These are phyloP conservation scores for Neckera pumila DNA, from an alignment of 225 moss, liverwort and hornwort species.

Conservation along the genomic window DNA sequence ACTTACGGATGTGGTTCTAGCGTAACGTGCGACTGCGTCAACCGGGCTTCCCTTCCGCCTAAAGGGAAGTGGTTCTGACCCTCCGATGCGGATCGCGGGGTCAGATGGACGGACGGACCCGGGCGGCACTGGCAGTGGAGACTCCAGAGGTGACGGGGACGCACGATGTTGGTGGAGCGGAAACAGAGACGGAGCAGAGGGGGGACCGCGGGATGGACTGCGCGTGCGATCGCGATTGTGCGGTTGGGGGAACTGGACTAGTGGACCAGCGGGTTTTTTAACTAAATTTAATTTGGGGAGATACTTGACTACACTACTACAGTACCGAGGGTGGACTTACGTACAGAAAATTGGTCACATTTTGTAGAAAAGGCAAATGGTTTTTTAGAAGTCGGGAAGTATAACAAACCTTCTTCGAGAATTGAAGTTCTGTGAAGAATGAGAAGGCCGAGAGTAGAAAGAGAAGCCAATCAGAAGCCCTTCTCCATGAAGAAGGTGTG, in stretches of 20 bases:
- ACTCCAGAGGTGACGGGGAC: background rate
- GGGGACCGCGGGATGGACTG: background rate
- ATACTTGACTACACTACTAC: background rate
- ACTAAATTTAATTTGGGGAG: background rate
- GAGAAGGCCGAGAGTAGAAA: too few relatives aligned
- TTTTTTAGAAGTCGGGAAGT: background rate
- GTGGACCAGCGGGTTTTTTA: background rate
- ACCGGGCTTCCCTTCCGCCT: background rate
- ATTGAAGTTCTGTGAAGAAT: too few relatives aligned
- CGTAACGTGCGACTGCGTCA: background rate
- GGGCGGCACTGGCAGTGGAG: background rate
- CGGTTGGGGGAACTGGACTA: background rate
- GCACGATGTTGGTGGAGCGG: background rate
- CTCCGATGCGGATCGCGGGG: background rate
- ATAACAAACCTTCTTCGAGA: too few relatives aligned
- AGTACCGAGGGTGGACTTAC: accelerated
- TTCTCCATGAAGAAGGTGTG: too few relatives aligned
- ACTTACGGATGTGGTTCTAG: background rate
- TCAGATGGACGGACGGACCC: background rate
- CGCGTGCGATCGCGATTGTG: background rate
- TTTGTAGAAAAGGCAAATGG: accelerated
- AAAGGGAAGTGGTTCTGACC: background rate
- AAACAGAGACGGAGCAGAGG: background rate
- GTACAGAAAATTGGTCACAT: too few relatives aligned
- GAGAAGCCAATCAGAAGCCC: too few relatives aligned